phyloP scores from a whole-genome alignment of 2,329 filamentous ascomycete species.

The Piedraia hortae region DNA sequence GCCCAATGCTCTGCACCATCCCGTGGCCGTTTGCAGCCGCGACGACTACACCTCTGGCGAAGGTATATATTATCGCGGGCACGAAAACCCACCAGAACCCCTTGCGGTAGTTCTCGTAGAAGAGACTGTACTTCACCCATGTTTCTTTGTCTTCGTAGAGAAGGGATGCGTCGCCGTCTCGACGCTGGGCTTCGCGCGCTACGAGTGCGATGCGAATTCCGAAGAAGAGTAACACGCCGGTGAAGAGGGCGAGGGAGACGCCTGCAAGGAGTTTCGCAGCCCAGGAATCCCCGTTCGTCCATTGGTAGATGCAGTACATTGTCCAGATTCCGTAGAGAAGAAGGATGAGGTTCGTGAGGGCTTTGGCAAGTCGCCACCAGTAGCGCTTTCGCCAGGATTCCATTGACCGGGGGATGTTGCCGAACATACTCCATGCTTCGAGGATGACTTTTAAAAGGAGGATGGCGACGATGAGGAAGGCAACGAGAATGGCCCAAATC shows the following conservation, averaged over 20 bases:
- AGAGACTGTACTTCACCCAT: constrained; percentile 88
- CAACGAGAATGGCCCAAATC: constrained; percentile 66
- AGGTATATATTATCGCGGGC: constrained; percentile 68
- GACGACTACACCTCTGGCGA: constrained; percentile 64
- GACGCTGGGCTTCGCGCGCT: constrained; percentile 43
- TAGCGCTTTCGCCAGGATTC: constrained; percentile 80
- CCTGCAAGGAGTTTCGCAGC: constrained; percentile 62
- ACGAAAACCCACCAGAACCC: constrained; percentile 95
- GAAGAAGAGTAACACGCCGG: constrained; percentile 55
- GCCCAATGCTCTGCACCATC: constrained; percentile 49
- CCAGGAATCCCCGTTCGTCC: constrained; percentile 83
- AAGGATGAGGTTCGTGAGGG: constrained; percentile 71
- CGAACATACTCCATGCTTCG: constrained; percentile 74
- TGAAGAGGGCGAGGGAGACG: constrained; percentile 57
- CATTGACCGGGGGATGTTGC: constrained; percentile 54
- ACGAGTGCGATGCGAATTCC: constrained; percentile 56
- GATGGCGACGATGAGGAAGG: constrained; percentile 57
- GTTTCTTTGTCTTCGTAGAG: constrained; percentile 73
- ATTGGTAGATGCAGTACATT: constrained; percentile 86
- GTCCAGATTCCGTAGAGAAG: constrained; percentile 88
- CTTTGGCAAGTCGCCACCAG: constrained; percentile 73
- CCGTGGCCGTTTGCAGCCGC: constrained; percentile 69
- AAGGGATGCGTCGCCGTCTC: constrained; percentile 41
- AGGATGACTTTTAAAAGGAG: constrained; percentile 75
- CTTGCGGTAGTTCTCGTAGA: constrained; percentile 89